Percentiles rank a stretch among this genome's conserved stretches.
These are phyloP conservation scores for Colletotrichum musicola DNA, from an alignment of 2,329 filamentous ascomycete species.

Conservation along the genomic window DNA sequence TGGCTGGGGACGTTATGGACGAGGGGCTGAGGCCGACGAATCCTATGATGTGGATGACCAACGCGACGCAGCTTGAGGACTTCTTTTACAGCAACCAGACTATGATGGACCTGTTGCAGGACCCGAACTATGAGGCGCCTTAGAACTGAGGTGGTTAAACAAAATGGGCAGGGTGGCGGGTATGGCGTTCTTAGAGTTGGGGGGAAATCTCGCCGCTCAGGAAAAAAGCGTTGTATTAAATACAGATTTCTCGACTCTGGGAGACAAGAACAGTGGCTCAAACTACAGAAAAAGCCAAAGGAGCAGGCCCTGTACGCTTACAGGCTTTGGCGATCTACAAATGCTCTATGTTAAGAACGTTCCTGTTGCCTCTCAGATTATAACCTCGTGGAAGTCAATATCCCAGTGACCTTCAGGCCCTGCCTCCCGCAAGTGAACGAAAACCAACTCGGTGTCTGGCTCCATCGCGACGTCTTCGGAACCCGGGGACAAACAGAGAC, in stretches of 20 bases:
- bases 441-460: constrained; percentile 24
- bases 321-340: too few species aligned
- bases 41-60: constrained; percentile 53
- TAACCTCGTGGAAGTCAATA: constrained; percentile 3
- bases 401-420: not conserved
- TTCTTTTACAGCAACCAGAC: constrained; percentile 55
- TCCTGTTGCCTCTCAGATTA: not conserved
- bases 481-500: not conserved
- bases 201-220: too few species aligned
- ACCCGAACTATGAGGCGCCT: constrained; percentile 29
- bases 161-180: not conserved
- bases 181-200: too few species aligned
- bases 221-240: too few species aligned
- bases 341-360: not conserved
- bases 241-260: too few species aligned
- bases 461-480: not conserved
- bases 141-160: not conserved
- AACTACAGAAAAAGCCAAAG: too few species aligned
- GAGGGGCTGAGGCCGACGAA: constrained; percentile 35
- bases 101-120: constrained; percentile 52
- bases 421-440: not conserved
- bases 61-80: constrained; percentile 51
- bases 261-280: too few species aligned
- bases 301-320: too few species aligned
- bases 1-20: constrained; percentile 6